These are phyloP conservation scores for Suhomyces taliae DNA, from an alignment of 1,139 yeast species.

Conservation along the genomic window DNA sequence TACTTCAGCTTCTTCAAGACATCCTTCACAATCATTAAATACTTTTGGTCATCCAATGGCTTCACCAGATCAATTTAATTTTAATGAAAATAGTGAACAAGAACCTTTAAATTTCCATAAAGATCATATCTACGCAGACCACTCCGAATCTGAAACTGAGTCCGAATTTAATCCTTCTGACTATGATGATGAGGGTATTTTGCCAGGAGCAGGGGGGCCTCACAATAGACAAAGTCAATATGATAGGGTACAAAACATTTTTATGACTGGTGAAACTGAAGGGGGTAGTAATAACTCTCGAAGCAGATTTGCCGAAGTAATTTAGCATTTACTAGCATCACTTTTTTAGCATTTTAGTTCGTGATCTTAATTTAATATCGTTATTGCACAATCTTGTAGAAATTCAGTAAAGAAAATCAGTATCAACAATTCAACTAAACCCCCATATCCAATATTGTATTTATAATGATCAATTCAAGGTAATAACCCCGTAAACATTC, in stretches of 20 bases:
- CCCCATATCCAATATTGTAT: no score
- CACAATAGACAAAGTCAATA: slow-evolving; percentile 2
- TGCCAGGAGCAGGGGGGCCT: slow-evolving; percentile 16
- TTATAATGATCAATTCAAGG: no score
- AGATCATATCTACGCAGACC: slow-evolving; percentile 7
- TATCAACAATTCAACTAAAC: no score
- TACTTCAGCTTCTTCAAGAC: slow-evolving; percentile 14
- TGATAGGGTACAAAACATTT: slow-evolving; percentile 5
- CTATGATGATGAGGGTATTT: slow-evolving; percentile 17
- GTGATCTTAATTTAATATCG: background rate
- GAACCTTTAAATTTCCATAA: slow-evolving; percentile 11
- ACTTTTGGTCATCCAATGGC: slow-evolving; percentile 15
- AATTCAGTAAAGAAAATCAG: no score
- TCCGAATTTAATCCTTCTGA: slow-evolving; percentile 22
- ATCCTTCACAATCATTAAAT: slow-evolving; percentile 12
- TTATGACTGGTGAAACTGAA: slow-evolving; percentile 14
- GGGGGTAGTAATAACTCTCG: slow-evolving; percentile 23
- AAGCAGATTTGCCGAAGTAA: slow-evolving; percentile 25
- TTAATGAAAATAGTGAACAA: slow-evolving; percentile 16
- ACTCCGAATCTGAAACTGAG: slow-evolving; percentile 11
- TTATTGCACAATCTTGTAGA: background rate
- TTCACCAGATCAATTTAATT: slow-evolving; percentile 17
- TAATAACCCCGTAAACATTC: no score
- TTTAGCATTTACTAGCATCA: slow-evolving; percentile 7
- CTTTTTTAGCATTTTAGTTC: background rate